phyloP scores from a whole-genome alignment of 805 yeast genomes.

The Barnettozyma sucrosica region DNA sequence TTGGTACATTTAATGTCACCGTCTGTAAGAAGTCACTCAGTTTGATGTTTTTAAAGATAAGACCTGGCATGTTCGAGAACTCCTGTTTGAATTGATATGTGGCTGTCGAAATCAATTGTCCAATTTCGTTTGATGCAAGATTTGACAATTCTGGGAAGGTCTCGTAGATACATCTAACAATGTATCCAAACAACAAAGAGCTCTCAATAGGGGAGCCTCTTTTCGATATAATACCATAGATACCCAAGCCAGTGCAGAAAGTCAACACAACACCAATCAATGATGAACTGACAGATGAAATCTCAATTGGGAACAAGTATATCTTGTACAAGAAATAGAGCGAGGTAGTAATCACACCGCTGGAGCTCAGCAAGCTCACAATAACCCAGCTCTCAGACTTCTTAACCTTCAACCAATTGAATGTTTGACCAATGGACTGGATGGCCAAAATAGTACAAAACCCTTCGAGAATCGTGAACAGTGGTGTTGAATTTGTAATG shows the following conservation, averaged over 20 bases:
- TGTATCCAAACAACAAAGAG: slow-evolving; percentile 79
- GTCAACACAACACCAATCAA: slow-evolving; percentile 83
- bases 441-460: slow-evolving; percentile 87
- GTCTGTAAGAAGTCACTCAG: slow-evolving; percentile 19
- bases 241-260: slow-evolving; percentile 62
- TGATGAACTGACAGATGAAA: slow-evolving; percentile 64
- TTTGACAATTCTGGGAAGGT: slow-evolving; percentile 83
- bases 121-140: slow-evolving; percentile 39
- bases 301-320: slow-evolving; percentile 68
- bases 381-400: slow-evolving; percentile 76
- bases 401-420: slow-evolving; percentile 56
- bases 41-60: slow-evolving; percentile 22
- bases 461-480: slow-evolving; percentile 87
- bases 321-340: slow-evolving; percentile 77
- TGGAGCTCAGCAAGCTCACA: slow-evolving; percentile 62
- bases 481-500: slow-evolving; percentile 76
- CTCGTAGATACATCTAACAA: slow-evolving; percentile 89
- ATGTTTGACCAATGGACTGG: slow-evolving; percentile 84
- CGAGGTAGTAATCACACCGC: slow-evolving; percentile 69
- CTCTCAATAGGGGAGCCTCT: slow-evolving; percentile 90
- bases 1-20: slow-evolving; percentile 22
- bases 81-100: slow-evolving; percentile 29
- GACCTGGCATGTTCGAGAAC: slow-evolving; percentile 26
- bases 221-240: slow-evolving; percentile 78
- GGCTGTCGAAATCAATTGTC: slow-evolving; percentile 32